Evolutionary conservation across 352 stramenopile species (phyloP), one percentile per base, ranked within the genome.

Genomic region (Phytophthora cryptogea): DNA sequence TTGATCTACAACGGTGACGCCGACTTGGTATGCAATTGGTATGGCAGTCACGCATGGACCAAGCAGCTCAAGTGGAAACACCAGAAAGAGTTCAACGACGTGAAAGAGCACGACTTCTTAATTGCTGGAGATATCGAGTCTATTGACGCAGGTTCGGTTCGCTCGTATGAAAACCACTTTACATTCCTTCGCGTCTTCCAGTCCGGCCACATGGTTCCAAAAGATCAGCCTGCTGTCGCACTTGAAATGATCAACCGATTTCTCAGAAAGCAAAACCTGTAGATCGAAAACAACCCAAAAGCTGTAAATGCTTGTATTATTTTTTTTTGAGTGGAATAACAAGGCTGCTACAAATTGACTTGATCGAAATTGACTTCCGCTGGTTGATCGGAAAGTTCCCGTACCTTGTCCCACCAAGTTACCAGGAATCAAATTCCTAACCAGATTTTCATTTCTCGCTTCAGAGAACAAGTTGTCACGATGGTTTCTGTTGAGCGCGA

Each of bases 161-260:
- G 60, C 16, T 48, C 69, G 8, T 79, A 57, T 42, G 42, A 65
- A 14, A 67, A 72, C 31, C 54, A 51, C 20, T 65, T 88, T 20
- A 66, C 66, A 16, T 88, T 87, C 43, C 4, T 90, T 17, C 72
- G 80, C 26, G 54, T 90, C 11, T 86, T 71, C 51, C 58, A 77
- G 27, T 51, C 80, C 0, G 78, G 78, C 2, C 80, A 88, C 50
- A 75, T 84, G 68, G 78, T 86, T 9, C 68, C 77, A 5, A 68
- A 42, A 36, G 71, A 88, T 42, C 72, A 88, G 57, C 78, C 80
- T 5, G 54, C 46, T 3, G 56, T 75, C 1, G 49, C 76, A 40
- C 55, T 86, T 17, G 72, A 67, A 48, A 84, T 89, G 74, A 66
- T 90, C 44, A 76, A 80, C 39, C 56, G 62, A 40, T 89, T 92